A percentile compares a stretch with the other conserved stretches of the same genome.
phyloP scores from a whole-genome alignment of 768 basidiomycete genomes.

The Lentinula edodes region DNA sequence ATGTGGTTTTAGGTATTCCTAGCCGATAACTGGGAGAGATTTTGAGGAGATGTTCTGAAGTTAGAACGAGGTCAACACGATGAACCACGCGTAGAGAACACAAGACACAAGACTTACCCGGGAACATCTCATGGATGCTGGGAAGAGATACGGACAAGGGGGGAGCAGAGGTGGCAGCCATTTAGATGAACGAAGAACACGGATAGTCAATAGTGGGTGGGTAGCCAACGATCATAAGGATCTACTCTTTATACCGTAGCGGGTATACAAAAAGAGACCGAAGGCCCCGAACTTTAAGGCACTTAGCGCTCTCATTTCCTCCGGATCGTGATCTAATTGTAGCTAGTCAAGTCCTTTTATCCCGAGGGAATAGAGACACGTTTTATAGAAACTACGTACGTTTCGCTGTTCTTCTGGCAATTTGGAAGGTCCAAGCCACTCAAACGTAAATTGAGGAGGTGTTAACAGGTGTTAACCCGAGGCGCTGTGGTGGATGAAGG shows the following conservation, averaged over 20 bases:
- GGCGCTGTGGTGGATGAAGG: neutral
- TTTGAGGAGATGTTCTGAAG: slow-evolving; percentile 14
- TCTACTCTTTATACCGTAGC: neutral
- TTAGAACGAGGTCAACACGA: neutral
- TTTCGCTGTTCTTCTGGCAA: neutral
- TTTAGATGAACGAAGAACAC: neutral
- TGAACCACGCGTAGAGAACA: slow-evolving; percentile 7
- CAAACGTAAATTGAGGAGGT: neutral
- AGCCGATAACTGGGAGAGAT: neutral
- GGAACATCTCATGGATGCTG: slow-evolving; percentile 53
- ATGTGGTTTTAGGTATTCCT: neutral
- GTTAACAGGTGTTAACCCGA: neutral
- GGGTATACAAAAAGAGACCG: neutral
- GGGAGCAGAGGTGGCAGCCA: neutral
- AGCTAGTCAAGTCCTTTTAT: neutral
- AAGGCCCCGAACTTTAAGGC: neutral
- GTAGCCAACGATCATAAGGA: neutral
- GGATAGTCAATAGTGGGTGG: neutral
- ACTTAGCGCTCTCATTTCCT: neutral
- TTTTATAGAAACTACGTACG: slow-evolving; percentile 3
- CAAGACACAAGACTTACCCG: slow-evolving; percentile 31
- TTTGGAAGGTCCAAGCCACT: neutral
- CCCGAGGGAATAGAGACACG: slow-evolving; percentile 6
- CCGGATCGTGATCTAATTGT: neutral
- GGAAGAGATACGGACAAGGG: slow-evolving; percentile 26